Evolutionary conservation across 2,329 filamentous ascomycete genomes (phyloP), one percentile per base, ranked within the genome.

Genomic region (Talaromyces rugulosus): DNA sequence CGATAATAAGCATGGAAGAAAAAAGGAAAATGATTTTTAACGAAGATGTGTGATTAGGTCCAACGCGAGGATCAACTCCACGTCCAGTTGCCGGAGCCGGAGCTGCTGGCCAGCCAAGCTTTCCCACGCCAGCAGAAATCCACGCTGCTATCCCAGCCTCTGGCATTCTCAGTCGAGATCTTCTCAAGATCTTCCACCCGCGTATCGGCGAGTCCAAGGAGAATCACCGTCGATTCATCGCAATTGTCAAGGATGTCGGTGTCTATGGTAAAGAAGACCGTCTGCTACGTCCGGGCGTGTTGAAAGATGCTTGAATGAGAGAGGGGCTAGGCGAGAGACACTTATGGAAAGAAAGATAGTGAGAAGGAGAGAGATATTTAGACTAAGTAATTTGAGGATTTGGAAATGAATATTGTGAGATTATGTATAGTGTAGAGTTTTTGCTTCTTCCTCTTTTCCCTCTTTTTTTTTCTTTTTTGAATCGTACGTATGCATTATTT

Each of bases 51-150:
- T 23, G 42, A 61, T 33, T 60, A 72, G 70, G 68, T 33, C 68
- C 66, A 63, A 66, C 62, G 27, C 72, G 73, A 57, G 64, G 71
- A 30, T 72, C 74, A 14, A 76, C 74, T 1, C 72, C 74, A 2
- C 64, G 64, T 23, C 66, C 69, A 27, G 62, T 69, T 53, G 44
- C 40, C 18, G 31, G 31, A 42, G 40, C 44, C 9, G 42, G n/a
- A 47, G 44, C 44, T 36, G 18, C 55, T 64, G 69, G 47, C 30
- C 64, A 56, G 18, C 70, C 69, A 54, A 63, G 67, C n/a, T 80
- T 81, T 65, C 79, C 79, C 8, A 79, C 78, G 1, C 72, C 74
- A 6, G 77, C 74, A 3, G 80, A 82, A 67, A 77, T 82, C 33
- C 75, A 79, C 64, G 77, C 78, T 12, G 75, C 77, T 1, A 81